Conservation (phyloP, 257 asterid genomes). For the Paulownia fortunei region DNA sequence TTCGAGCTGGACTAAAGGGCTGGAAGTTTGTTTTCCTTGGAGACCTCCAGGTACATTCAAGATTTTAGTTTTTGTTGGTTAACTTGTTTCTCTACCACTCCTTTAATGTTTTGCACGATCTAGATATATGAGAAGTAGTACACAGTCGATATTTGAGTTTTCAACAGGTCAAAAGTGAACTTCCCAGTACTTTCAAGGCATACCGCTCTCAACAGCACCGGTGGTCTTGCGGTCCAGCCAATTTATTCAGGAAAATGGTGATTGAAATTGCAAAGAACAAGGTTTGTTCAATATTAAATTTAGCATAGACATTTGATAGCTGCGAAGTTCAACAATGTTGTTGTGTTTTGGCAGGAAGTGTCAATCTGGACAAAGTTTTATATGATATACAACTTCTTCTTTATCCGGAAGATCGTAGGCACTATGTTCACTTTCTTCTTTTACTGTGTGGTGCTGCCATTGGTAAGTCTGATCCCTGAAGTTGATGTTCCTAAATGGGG, state of each 20-base stretch:
- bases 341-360: constrained; percentile 60
- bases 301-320: not conserved
- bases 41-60: constrained; percentile 35
- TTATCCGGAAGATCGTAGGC: constrained; percentile 68
- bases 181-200: constrained; percentile 77
- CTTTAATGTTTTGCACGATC: not conserved
- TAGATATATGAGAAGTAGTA: not conserved
- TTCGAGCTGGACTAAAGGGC: constrained; percentile 56
- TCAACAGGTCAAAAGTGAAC: constrained; percentile 72
- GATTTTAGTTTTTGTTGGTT: not conserved
- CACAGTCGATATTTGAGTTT: not conserved
- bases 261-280: constrained; percentile 62
- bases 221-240: constrained; percentile 87
- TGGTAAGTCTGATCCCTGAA: constrained; percentile 67
- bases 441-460: constrained; percentile 73
- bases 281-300: constrained; percentile 33
- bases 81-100: not conserved
- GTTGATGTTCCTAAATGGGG: constrained; percentile 78
- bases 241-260: constrained; percentile 70
- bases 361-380: constrained; percentile 62
- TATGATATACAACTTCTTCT: constrained; percentile 79
- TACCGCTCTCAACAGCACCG: constrained; percentile 78
- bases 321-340: not conserved
- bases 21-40: constrained; percentile 54
- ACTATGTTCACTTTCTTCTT: constrained; percentile 68